A percentile compares a stretch with the other conserved stretches of the same genome.
Evolutionary conservation across 2,329 filamentous ascomycete species (phyloP).

Genomic region (Pseudogymnoascus sp.): DNA sequence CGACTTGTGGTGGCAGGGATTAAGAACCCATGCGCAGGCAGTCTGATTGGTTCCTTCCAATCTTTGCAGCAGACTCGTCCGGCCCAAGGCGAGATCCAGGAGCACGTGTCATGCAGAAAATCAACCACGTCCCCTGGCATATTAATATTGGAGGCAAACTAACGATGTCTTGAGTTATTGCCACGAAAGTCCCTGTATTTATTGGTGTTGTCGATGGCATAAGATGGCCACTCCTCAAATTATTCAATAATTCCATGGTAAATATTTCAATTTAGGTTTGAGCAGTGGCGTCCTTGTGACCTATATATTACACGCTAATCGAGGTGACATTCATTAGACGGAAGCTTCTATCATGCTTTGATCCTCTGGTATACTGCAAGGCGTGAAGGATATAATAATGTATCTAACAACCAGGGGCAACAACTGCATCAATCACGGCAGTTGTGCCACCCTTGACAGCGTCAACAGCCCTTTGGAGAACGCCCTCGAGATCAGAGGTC

Average conservation of each 20-base stretch:
- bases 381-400: neutral
- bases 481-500: conserved; percentile 43
- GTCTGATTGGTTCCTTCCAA: conserved; percentile 1
- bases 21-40: neutral
- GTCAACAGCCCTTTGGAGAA: conserved; percentile 50
- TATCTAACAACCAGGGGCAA: conserved; percentile 23
- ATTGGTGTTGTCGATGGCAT: neutral
- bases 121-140: neutral
- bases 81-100: neutral
- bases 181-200: neutral
- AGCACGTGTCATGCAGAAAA: conserved; percentile 9
- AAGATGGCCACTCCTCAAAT: neutral
- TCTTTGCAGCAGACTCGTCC: neutral
- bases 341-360: neutral
- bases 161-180: neutral
- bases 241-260: neutral
- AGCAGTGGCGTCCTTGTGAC: neutral
- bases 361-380: neutral
- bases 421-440: conserved; percentile 49
- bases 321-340: neutral
- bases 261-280: neutral
- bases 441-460: conserved; percentile 46
- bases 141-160: neutral
- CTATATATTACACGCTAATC: neutral
- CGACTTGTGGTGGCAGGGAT: conserved; percentile 1